Base-by-base conservation (phyloP, 1,284 basidiomycete species). In the Papiliotrema flavescens region DNA sequence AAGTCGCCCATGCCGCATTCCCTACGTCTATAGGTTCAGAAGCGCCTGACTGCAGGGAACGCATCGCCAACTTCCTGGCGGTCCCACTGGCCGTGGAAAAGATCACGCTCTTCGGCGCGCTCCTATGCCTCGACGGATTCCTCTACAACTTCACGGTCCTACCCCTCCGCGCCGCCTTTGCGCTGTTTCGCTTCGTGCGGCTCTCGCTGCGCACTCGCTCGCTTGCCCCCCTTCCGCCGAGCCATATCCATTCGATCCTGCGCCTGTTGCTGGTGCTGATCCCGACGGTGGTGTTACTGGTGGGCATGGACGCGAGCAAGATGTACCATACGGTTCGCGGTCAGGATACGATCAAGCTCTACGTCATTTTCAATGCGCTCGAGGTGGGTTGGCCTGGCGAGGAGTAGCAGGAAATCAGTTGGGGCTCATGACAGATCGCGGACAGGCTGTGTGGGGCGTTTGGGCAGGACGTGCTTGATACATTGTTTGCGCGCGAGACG, bases 321-420 rank as follows among this genome's bases (percentile, higher is more conserved):
- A 96, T 99, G 74, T 99, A 99, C 67, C 96, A 99, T 70, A 89
- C 88, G 19, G 97, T 99, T 50, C 85, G 96, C n/a, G 96, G 95
- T 0, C 96, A 98, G 76, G 93, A 97, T 68, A 95, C 90, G 2
- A 94, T 99, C 79, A 99, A 98, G 79, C 79, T 99, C 52, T 98
- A 98, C 78, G 96, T 99, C 59, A 97, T 99, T 57, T 99, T 98
- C 80, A 98, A 98, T 74, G 95, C 92, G 9, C 81, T 97, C 15
- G 93, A 96, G 82, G 92, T 92, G 36, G 49, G 75, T 65, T 19
- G 20, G 3, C 4, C 3, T 8, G 26, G 8, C 24, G 3, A 4
- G n/a, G 14, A 8, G 42, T 28, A 14, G 35, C 15, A 32, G 28
- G 56, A 7, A 32, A 32, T 23, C 14, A 14, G 19, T 37, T 13